Evolutionary conservation across 2,329 filamentous ascomycete genomes (phyloP).

Genomic region (Diaporthe caulivora): DNA sequence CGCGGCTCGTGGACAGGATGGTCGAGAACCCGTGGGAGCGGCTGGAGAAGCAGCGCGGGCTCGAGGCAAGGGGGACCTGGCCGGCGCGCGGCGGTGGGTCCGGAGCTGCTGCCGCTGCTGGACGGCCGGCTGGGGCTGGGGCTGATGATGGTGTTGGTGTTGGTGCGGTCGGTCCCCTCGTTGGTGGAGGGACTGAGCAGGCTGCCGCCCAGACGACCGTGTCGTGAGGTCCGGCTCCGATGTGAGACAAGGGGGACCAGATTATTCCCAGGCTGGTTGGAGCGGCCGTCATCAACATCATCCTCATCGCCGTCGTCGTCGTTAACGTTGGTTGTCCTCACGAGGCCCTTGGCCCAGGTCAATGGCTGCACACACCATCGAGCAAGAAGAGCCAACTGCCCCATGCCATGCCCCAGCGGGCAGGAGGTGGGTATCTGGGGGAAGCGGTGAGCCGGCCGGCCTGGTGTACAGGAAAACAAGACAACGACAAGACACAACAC

Average conservation of each 20-base stretch:
- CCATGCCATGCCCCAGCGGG: neutral
- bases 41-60: conserved; percentile 61
- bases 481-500: neutral
- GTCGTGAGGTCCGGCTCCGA: neutral
- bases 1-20: conserved; percentile 75
- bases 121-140: neutral
- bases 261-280: too few species aligned
- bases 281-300: too few species aligned
- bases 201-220: neutral
- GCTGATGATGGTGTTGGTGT: conserved; percentile 37
- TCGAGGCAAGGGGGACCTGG: conserved; percentile 62
- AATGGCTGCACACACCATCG: neutral
- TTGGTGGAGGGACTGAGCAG: neutral
- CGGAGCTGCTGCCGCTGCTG: neutral
- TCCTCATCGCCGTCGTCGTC: neutral
- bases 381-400: too few species aligned
- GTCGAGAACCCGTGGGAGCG: conserved; percentile 80
- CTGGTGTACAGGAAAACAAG: neutral
- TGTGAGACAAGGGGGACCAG: neutral
- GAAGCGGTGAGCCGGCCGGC: neutral
- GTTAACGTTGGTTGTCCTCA: neutral
- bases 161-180: neutral
- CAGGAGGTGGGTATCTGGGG: neutral
- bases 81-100: conserved; percentile 43
- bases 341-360: neutral